Base-by-base conservation (phyloP, 768 basidiomycete genomes). In the Boletus tomentosulus region DNA sequence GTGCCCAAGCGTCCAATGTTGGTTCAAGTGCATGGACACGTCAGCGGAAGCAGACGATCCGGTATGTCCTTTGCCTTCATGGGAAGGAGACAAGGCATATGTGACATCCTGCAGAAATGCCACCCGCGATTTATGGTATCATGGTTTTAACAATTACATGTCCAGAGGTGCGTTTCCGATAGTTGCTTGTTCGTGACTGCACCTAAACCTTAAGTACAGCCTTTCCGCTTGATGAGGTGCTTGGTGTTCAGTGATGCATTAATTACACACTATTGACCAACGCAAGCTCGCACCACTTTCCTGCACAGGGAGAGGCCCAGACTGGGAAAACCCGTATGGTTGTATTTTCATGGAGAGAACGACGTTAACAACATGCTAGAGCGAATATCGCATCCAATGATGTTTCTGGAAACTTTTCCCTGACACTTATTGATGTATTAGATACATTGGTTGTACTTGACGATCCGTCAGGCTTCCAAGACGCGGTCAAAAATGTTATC, bases 81-180 rank as follows among this genome's bases (percentile, higher is more conserved):
- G 22, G 15, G 16, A 16, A 33, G 8, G 34, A 11, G 31, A 43
- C 28, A 13, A 10, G 28, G 25, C 38, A 46, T 16, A 19, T 39
- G 50, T 55, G 24, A 64, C 41, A 39, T 44, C 38, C 7, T 53
- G 27, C 58, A 92, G 91, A 43, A 80, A 91, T 60, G 78, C 77
- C 63, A 85, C 84, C 9, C 82, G 86, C 42, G 82, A 87, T 50
- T 73, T 96, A 5, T 97, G 91, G 87, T 86, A 90, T 64, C 93
- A 96, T 75, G 94, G 93, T 0, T 97, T 86, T 64, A 70, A 90
- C 62, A 84, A 82, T 62, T 97, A 97, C 69, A 95, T 96, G 93
- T 78, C 72, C 45, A 81, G 80, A 66, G 94, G 90, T 91, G 58
- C 61, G 72, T 67, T 25, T 33, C 38, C 46, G 35, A 38, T 28